Evolutionary conservation across 257 asterid genomes (phyloP).

Genomic region (Solanum chilense): DNA sequence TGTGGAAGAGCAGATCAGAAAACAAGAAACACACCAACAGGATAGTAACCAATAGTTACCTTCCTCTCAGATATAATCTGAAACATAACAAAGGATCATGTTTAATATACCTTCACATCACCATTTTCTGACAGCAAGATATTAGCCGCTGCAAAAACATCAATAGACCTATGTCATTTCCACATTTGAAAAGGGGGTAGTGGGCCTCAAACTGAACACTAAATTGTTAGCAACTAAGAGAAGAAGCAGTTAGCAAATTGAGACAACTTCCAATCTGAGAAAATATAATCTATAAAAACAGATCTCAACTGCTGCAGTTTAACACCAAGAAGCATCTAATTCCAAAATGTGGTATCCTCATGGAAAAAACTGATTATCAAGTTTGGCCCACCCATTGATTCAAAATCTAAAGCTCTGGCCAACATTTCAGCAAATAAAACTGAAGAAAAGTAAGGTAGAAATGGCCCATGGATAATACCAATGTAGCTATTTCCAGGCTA

Average conservation of each 20-base stretch:
- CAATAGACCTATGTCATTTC: background rate
- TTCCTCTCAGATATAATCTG: background rate
- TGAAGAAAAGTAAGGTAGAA: background rate
- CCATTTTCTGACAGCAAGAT: constrained; percentile 92
- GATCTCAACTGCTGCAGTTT: background rate
- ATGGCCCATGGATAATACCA: background rate
- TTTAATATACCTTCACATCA: constrained; percentile 76
- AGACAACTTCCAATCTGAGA: background rate
- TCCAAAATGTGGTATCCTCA: background rate
- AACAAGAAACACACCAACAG: background rate
- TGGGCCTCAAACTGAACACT: background rate
- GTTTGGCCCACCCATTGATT: background rate
- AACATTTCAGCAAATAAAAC: background rate
- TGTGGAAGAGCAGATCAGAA: constrained; percentile 5
- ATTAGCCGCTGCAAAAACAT: constrained; percentile 84
- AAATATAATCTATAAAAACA: background rate
- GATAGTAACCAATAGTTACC: background rate
- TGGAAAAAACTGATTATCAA: background rate
- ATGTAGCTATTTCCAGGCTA: background rate
- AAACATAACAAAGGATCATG: background rate
- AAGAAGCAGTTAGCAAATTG: background rate
- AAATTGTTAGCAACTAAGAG: background rate
- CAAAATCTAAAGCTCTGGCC: background rate
- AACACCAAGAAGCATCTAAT: background rate
- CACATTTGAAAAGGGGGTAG: background rate